Evolutionary conservation across 176 grass and related monocot species (phyloP), one percentile per base, ranked within the genome.

Genomic region (Phoenix dactylifera): DNA sequence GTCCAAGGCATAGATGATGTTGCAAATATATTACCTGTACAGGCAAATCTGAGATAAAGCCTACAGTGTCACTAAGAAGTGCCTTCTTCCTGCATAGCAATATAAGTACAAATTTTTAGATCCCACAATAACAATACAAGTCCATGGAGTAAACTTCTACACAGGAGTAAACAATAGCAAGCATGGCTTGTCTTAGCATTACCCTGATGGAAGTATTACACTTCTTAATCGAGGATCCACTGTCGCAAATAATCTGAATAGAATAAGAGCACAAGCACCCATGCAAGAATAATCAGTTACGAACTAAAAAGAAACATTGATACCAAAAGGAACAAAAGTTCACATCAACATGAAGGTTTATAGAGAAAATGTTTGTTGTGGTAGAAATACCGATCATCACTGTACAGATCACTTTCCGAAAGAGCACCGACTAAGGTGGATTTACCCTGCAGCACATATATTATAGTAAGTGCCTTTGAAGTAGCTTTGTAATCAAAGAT

Each of bases 11-110:
- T 6, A 16, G 62, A 59, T 57, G 15, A 44, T 44, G 16, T 44
- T 49, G n/a, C 15, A 70, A 32, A 70, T 66, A 62, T 59, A 53
- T 67, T 82, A 90, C 92, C 86, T 96, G 92, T 28, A 87, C 53
- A 85, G 92, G 92, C 67, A 96, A 85, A 82, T 96, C 87, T 71
- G 83, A 90, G 59, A 96, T 96, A 75, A 96, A 96, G 25, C 92
- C 92, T 75, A 96, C 92, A 3, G 92, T 96, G 68, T 96, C 92
- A 15, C 87, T 90, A 74, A 96, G 78, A 80, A 96, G 80, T 72
- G 61, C 32, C 72, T 88, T 96, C 72, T 55, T 90, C 83, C 92
- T 96, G 68, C 63, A 68, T 68, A 71, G 6, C 20, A 67, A 63
- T 15, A 69, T 58, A 51, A 55, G 26, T 64, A 62, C 59, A 64